Conservation (phyloP, 306 rosid species). For the Malus domestica region ASM211411v1 NC_041804.1:11709001-11709500, state of each 20-base stretch:
- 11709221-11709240: slow-evolving; percentile 85
- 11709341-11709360: slow-evolving; percentile 2
- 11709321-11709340: background rate
- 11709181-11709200: slow-evolving; percentile 91
- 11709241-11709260: slow-evolving; percentile 58
- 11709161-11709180: slow-evolving; percentile 69
- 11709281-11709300: slow-evolving; percentile 90
- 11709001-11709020: slow-evolving; percentile 56
- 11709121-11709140: slow-evolving; percentile 52
- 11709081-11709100: slow-evolving; percentile 52
- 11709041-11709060: slow-evolving; percentile 69
- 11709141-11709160: slow-evolving; percentile 84
- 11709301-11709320: slow-evolving; percentile 8
- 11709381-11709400: background rate
- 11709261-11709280: slow-evolving; percentile 69
- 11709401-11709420: background rate
- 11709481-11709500: slow-evolving; percentile 7
- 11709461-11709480: background rate
- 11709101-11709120: slow-evolving; percentile 65
- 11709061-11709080: slow-evolving; percentile 55
- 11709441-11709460: slow-evolving; percentile 12
- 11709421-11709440: slow-evolving; percentile 6
- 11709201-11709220: slow-evolving; percentile 83
- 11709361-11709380: slow-evolving; percentile 14
- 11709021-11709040: slow-evolving; percentile 49